A percentile compares a stretch with the other conserved stretches of the same genome.
Evolutionary conservation across 345 rosid genomes (phyloP).

Genomic region (Eucalyptus albens): DNA sequence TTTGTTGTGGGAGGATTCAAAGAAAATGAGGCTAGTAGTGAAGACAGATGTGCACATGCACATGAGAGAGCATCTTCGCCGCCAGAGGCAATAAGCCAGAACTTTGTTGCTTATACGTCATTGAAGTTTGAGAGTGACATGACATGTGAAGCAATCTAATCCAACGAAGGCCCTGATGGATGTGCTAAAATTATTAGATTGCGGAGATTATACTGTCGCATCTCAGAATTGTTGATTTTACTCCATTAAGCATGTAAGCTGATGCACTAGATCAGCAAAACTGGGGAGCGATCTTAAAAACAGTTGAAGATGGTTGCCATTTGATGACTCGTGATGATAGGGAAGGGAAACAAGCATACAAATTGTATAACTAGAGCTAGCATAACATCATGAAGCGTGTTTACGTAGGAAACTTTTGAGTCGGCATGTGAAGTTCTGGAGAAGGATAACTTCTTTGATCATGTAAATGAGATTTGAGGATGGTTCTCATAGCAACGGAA

Average conservation of each 20-base stretch:
- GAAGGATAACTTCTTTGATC: neutral
- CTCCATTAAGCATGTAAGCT: neutral
- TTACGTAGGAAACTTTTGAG: neutral
- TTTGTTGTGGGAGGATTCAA: slow-evolving; percentile 91
- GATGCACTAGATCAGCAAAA: neutral
- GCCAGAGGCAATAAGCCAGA: slow-evolving; percentile 25
- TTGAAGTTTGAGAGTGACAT: neutral
- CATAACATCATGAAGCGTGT: neutral
- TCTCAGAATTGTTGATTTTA: neutral
- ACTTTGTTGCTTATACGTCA: neutral
- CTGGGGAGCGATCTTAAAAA: neutral
- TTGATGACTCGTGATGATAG: neutral
- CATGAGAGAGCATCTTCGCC: slow-evolving; percentile 75
- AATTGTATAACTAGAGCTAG: neutral
- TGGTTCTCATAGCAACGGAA: neutral
- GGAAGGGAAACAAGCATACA: neutral
- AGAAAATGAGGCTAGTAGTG: slow-evolving; percentile 71
- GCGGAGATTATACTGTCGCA: neutral
- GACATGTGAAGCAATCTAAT: neutral
- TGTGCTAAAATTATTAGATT: neutral
- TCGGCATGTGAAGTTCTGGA: neutral
- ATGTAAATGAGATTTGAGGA: neutral
- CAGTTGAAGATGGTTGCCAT: neutral
- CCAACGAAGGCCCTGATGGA: neutral
- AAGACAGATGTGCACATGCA: slow-evolving; percentile 73